Evolutionary conservation across 192 early-diverging fungal species (phyloP), one percentile per base, ranked within the genome.

Genomic region (Bifiguratus adelaidae): DNA sequence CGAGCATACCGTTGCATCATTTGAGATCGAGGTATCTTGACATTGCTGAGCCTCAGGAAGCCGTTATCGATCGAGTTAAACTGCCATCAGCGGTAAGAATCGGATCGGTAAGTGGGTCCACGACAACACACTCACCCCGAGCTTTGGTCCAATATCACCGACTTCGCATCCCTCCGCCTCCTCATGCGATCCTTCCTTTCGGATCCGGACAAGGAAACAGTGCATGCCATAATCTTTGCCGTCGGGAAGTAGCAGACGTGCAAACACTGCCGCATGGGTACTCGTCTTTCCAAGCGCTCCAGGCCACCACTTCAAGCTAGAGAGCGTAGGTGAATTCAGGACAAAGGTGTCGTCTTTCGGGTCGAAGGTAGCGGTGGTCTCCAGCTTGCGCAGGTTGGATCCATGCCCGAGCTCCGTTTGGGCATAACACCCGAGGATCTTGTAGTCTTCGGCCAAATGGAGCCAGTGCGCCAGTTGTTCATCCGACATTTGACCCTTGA

Each of bases 261-360:
- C 86, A 41, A 83, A 84, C n/a, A 92, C 76, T 25, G 75, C 71
- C 27, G 73, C 73, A 44, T 84, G 78, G 1, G 80, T 88, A 29
- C 81, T 81, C 8, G 86, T 81, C 48, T 82, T 78, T 12, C 86
- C 87, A 8, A 87, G 73, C 11, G 81, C 83, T 47, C 88, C 89
- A 52, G 89, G 87, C 89, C 88, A 89, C 89, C 89, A 92, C 63
- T 92, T 90, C 23, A 83, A 88, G 22, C 82, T 74, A 16, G 71
- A 74, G 27, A 85, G 47, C 12, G 78, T 80, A 0, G 82, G 82
- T 22, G 78, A 77, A 51, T 85, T 71, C 44, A 92, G 77, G 26
- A 82, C 65, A 57, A 90, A 92, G 58, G 89, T 85, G 64, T 89
- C 81, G 0, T 85, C 73, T 24, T 63, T 60, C 20, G 73, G 74